Evolutionary conservation across 768 basidiomycete genomes (phyloP), one percentile per base, ranked within the genome.

Genomic region (Lactifluus rugatus): DNA sequence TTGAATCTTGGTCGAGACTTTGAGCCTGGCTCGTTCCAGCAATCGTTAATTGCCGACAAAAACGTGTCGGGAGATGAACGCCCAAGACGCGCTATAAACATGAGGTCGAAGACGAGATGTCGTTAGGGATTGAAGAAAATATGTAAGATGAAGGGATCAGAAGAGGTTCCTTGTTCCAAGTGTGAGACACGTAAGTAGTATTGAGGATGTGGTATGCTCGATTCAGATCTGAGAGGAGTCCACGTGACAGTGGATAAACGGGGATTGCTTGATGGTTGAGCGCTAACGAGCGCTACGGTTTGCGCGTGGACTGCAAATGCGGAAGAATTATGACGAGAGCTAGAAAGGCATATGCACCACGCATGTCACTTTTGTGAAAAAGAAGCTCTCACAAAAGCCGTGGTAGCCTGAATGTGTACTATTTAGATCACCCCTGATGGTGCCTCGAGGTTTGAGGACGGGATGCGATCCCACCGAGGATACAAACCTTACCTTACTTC

Each of bases 401-500:
- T 60, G 48, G 32, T 56, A 34, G 45, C 54, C 58, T 54, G 58
- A 42, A 59, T 49, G 28, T 54, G 59, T 42, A 57, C 49, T 44
- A 46, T 60, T 60, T 56, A 56, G 59, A 60, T 60, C 59, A 52
- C 53, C 53, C 58, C 59, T 56, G 58, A 60, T 47, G 57, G 50
- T 11, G 52, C 59, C 54, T 60, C 59, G 54, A 51, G 59, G 59
- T 14, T 13, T 32, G 49, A 46, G 49, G 44, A 46, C 39, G 49
- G 36, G 50, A n/a, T 19, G 46, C 58, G 14, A 39, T 52, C 50
- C 53, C 53, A 54, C 48, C 14, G 36, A 53, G 28, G 51, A 53
- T 46, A 13, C 19, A 28, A 46, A 37, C 58, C 34, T 60, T 56
- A 55, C 58, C 16, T 49, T 77, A 85, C 74, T 81, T 84, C 72